These are phyloP conservation scores for Phytophthora chlamydospora DNA, from an alignment of 352 stramenopile species.

Conservation along the genomic window DNA sequence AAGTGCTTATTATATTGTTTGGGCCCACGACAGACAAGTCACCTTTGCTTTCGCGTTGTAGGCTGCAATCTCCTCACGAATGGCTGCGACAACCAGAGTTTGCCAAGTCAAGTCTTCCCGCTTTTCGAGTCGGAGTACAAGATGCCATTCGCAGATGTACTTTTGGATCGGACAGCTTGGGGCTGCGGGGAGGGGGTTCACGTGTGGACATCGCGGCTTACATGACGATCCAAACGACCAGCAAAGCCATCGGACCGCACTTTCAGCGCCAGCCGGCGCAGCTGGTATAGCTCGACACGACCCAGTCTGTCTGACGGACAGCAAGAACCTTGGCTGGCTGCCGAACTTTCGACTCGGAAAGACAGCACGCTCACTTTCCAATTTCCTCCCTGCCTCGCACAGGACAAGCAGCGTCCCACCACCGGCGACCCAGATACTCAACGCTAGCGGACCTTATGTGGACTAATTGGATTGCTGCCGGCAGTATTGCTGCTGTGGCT, in stretches of 20 bases:
- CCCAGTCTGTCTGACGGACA: constrained; percentile 2
- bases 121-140: background rate
- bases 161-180: constrained; percentile 22
- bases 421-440: background rate
- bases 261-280: constrained; percentile 11
- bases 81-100: no score
- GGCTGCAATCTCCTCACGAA: no score
- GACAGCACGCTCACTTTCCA: constrained; percentile 26
- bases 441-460: constrained; percentile 13
- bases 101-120: no score
- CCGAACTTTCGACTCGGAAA: constrained; percentile 5
- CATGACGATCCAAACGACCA: constrained; percentile 13
- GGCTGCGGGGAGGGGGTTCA: constrained; percentile 23
- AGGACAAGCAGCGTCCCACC: constrained; percentile 15
- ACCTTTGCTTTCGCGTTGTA: no score
- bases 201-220: constrained; percentile 12
- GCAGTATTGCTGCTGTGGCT: constrained; percentile 7
- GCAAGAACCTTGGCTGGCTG: background rate
- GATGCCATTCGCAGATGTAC: constrained; percentile 23
- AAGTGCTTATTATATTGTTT: no score
- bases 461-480: constrained; percentile 18
- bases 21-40: no score
- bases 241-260: constrained; percentile 2
- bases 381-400: constrained; percentile 23
- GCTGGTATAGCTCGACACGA: background rate